Conservation (phyloP, 768 basidiomycete genomes). For the Exsudoporus frostii region DNA sequence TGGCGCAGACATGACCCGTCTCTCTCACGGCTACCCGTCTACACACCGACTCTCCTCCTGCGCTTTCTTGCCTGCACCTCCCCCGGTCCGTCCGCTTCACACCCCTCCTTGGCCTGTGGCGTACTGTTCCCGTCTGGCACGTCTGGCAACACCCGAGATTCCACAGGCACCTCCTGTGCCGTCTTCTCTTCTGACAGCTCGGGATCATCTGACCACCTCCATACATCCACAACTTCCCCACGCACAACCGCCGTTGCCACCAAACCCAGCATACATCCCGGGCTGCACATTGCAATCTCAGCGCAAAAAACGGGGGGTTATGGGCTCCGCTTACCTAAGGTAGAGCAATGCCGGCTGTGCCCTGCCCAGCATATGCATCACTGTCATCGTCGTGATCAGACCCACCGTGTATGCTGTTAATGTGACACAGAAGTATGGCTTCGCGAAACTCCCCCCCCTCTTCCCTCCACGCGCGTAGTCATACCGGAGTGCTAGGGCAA, state of each 20-base stretch:
- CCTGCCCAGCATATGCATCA: slow-evolving; percentile 74
- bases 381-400: slow-evolving; percentile 70
- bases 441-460: slow-evolving; percentile 43
- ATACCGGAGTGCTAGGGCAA: slow-evolving; percentile 84
- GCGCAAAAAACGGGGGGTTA: background rate
- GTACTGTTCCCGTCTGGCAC: slow-evolving; percentile 16
- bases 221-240: slow-evolving; percentile 69
- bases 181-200: slow-evolving; percentile 23
- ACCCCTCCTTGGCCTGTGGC: no score
- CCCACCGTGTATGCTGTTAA: slow-evolving; percentile 73
- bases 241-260: slow-evolving; percentile 51
- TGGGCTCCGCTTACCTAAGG: slow-evolving; percentile 57
- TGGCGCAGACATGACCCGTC: no score
- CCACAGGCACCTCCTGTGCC: slow-evolving; percentile 9
- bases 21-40: no score
- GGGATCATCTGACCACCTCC: slow-evolving; percentile 67
- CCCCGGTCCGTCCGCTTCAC: no score
- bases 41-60: no score
- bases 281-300: slow-evolving; percentile 39
- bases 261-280: slow-evolving; percentile 75
- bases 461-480: slow-evolving; percentile 54
- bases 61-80: no score
- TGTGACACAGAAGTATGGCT: slow-evolving; percentile 73
- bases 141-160: slow-evolving; percentile 10
- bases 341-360: slow-evolving; percentile 95